These are phyloP conservation scores for Vanrija sp. DNA, from an alignment of 1,284 basidiomycete species.

Conservation along the genomic window DNA sequence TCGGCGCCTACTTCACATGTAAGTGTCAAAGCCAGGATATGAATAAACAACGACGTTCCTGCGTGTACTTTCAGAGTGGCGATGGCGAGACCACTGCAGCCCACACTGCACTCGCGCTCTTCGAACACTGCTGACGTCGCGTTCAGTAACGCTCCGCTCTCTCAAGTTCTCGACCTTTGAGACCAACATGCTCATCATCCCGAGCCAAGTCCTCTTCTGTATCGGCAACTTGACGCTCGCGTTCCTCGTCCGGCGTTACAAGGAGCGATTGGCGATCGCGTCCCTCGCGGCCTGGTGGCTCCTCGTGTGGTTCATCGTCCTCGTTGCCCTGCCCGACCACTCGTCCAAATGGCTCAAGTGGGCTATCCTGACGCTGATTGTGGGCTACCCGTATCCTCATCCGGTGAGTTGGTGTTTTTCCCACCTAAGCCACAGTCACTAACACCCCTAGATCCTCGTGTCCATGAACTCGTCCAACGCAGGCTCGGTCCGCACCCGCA, in stretches of 20 bases:
- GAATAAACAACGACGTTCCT: too few species aligned
- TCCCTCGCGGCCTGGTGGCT: constrained; percentile 28
- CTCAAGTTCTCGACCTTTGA: constrained; percentile 40
- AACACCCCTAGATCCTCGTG: constrained; percentile 16
- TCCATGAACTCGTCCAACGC: constrained; percentile 28
- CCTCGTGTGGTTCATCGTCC: constrained; percentile 27
- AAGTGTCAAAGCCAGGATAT: too few species aligned
- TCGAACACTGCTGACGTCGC: too few species aligned
- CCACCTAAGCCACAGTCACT: too few species aligned
- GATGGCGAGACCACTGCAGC: too few species aligned
- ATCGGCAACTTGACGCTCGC: constrained; percentile 33
- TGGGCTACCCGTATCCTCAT: constrained; percentile 24
- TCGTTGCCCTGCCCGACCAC: constrained; percentile 18
- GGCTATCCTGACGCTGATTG: constrained; percentile 13
- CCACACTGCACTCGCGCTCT: too few species aligned
- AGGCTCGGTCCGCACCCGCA: constrained; percentile 31
- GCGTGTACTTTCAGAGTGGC: too few species aligned
- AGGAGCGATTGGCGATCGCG: constrained; percentile 21
- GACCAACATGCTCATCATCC: constrained; percentile 44
- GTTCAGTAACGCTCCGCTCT: neutral
- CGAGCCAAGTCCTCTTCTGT: constrained; percentile 31
- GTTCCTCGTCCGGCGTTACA: constrained; percentile 23
- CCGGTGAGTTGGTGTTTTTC: constrained; percentile 3
- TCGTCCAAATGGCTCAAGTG: constrained; percentile 16
- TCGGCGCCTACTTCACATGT: constrained; percentile 29